Evolutionary conservation across 2,329 filamentous ascomycete genomes (phyloP), one percentile per base, ranked within the genome.

Genomic region (Colletotrichum sp.): DNA sequence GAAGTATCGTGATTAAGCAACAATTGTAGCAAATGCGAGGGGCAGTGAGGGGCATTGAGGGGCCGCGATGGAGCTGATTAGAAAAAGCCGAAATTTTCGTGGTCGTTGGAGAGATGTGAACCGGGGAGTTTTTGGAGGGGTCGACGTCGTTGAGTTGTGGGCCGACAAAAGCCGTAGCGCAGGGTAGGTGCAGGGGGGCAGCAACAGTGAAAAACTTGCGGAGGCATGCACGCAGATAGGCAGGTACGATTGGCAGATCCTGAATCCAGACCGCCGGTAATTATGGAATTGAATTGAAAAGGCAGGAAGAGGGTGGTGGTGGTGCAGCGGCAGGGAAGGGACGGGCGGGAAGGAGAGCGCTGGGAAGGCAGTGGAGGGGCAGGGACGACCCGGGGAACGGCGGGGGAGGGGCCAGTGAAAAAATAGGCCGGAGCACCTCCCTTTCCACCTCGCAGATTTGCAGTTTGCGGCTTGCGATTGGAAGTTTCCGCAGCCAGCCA

Each of bases 31-130:
- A 60, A 21, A 18, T 30, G 64, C 43, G 34, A 36, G 24, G 36
- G 43, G 43, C 10, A 21, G 12, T 30, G 61, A 71, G 34, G 61
- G 52, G 60, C 60, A 43, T 32, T 18, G 62, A 56, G 55, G 43
- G 62, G 43, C n/a, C 26, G 26, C 18, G 21, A 43, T 58, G 70
- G 56, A 48, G 30, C 30, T 34, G 58, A 32, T 68, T 68, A 16
- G 67, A 74, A 60, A 74, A 65, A 48, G 34, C 48, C 16, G 43
- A 52, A 32, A 58, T 76, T 73, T 69, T 65, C 28, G 70, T 73
- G 64, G 73, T 68, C 56, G 56, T 75, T 68, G 55, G 56, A n/a
- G 48, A 71, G 38, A 24, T 6, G 9, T 18, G 66, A 64, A 24
- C 48, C 34, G 66, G 55, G n/a, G 43, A 52, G 32, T 21, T 70